These are phyloP conservation scores for Fagus sylvatica DNA, from an alignment of 306 rosid species.

Conservation along the genomic window DNA sequence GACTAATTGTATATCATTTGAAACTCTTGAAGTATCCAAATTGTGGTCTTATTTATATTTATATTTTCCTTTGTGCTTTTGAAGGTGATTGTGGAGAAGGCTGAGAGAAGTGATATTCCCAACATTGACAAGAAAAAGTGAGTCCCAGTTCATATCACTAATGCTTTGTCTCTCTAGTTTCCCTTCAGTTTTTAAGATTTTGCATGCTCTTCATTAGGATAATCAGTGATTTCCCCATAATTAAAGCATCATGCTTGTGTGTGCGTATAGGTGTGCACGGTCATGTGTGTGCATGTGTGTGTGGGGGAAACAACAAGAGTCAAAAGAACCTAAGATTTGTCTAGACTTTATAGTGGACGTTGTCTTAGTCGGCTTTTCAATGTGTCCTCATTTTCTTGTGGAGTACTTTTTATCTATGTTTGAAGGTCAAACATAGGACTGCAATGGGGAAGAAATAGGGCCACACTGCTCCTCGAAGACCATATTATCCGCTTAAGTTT, in stretches of 20 bases:
- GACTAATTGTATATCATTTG: neutral
- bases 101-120: slow-evolving; percentile 26
- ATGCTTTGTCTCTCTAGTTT: slow-evolving; percentile 10
- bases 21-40: neutral
- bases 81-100: slow-evolving; percentile 31
- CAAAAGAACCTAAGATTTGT: neutral
- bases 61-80: slow-evolving; percentile 9
- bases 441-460: neutral
- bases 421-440: neutral
- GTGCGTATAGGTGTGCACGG: too few species aligned
- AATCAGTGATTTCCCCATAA: neutral
- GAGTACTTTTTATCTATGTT: neutral
- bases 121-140: slow-evolving; percentile 25
- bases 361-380: neutral
- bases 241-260: neutral
- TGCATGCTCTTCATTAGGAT: slow-evolving; percentile 1
- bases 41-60: slow-evolving; percentile 8
- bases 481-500: neutral
- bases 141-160: slow-evolving; percentile 27
- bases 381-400: neutral
- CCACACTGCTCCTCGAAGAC: neutral
- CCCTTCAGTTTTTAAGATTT: neutral
- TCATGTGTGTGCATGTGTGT: too few species aligned
- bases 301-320: neutral
- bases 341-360: neutral